Evolutionary conservation across 1,284 basidiomycete species (phyloP).

Genomic region (Anthracocystis walkeri): DNA sequence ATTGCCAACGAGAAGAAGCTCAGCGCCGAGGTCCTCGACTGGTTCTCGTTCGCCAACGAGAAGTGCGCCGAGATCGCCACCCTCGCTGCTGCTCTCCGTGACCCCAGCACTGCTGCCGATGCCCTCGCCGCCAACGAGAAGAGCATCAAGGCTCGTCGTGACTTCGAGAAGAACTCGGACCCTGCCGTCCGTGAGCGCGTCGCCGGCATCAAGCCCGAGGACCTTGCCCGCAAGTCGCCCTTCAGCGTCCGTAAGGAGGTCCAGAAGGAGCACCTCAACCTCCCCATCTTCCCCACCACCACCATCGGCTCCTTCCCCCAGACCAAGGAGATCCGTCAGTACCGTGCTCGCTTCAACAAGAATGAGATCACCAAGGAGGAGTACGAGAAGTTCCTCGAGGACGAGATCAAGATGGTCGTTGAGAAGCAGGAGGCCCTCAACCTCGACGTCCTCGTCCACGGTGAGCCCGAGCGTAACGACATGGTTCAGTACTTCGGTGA

Average conservation of each 20-base stretch:
- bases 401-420: slow-evolving; percentile 94
- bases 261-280: slow-evolving; percentile 87
- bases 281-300: slow-evolving; percentile 98
- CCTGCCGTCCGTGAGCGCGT: slow-evolving; percentile 95
- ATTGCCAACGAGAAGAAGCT: slow-evolving; percentile 93
- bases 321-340: slow-evolving; percentile 89
- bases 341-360: slow-evolving; percentile 77
- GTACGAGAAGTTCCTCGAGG: slow-evolving; percentile 98
- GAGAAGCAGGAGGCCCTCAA: slow-evolving; percentile 96
- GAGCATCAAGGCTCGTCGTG: slow-evolving; percentile 94
- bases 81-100: slow-evolving; percentile 75
- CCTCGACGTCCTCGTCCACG: slow-evolving; percentile 97
- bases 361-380: slow-evolving; percentile 86
- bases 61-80: slow-evolving; percentile 92
- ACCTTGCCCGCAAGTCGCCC: slow-evolving; percentile 88
- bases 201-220: slow-evolving; percentile 86
- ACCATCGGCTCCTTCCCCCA: slow-evolving; percentile 96
- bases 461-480: slow-evolving; percentile 98
- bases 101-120: slow-evolving; percentile 55
- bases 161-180: slow-evolving; percentile 95
- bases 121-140: slow-evolving; percentile 76
- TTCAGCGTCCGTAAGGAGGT: slow-evolving; percentile 89
- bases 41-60: slow-evolving; percentile 99
- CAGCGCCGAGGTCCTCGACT: slow-evolving; percentile 89
- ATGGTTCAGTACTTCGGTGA: slow-evolving; percentile 99